These are phyloP conservation scores for Aphanocladium album DNA, from an alignment of 2,329 filamentous ascomycete species.

Conservation along the genomic window DNA sequence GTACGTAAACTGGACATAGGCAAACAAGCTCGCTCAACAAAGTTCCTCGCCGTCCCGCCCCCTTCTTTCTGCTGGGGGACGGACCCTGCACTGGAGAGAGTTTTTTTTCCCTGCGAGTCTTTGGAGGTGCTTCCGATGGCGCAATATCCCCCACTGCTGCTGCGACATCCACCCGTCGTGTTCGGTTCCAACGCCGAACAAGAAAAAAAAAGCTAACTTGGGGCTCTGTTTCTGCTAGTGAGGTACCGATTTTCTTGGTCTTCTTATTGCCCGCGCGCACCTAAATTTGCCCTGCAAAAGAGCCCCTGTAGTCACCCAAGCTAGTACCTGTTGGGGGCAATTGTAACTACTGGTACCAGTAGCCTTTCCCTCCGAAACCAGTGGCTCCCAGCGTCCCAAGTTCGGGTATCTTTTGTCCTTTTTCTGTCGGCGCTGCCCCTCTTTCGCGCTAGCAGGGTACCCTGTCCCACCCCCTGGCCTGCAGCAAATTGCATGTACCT, in stretches of 20 bases:
- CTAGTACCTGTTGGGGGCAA: not conserved
- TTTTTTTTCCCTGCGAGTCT: not conserved
- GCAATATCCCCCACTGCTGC: conserved; percentile 9
- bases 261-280: no score
- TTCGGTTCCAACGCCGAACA: not conserved
- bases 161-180: conserved; percentile 9
- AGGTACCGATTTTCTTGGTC: no score
- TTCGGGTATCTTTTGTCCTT: not conserved
- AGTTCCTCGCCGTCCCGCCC: not conserved
- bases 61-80: not conserved
- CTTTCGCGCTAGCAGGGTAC: conserved; percentile 1
- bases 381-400: not conserved
- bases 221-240: not conserved
- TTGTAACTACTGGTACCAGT: not conserved
- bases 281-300: no score
- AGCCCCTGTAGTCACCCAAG: not conserved
- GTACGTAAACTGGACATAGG: not conserved
- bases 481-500: not conserved
- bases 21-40: not conserved
- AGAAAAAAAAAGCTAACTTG: not conserved
- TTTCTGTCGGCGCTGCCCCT: not conserved
- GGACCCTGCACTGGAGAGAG: not conserved
- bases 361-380: conserved; percentile 6
- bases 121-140: conserved; percentile 4
- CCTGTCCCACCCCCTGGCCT: not conserved